Conservation (phyloP, 352 stramenopile genomes). For the Phytophthora chlamydospora region DNA sequence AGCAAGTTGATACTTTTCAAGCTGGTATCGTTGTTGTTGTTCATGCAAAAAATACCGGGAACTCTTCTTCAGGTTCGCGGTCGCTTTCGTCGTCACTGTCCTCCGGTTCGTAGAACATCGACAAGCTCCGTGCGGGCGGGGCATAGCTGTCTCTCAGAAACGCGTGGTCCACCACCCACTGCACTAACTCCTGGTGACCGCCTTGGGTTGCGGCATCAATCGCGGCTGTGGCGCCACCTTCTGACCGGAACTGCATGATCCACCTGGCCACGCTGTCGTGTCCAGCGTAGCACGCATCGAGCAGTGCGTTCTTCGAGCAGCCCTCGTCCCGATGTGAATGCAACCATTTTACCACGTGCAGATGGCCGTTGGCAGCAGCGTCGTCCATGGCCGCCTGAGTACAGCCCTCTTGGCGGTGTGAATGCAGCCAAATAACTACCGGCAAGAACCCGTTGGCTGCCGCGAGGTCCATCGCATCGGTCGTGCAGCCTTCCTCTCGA, state of each 20-base stretch:
- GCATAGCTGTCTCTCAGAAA: conserved; percentile 25
- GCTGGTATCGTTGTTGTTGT: background rate
- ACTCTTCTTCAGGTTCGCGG: background rate
- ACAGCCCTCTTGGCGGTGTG: conserved; percentile 35
- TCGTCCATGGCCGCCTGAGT: conserved; percentile 37
- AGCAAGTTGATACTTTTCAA: too few species aligned
- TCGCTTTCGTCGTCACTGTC: conserved; percentile 11
- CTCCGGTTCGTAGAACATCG: conserved; percentile 9
- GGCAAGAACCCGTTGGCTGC: conserved; percentile 34
- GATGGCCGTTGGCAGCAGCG: conserved; percentile 36
- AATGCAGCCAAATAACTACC: conserved; percentile 43
- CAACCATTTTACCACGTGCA: conserved; percentile 41
- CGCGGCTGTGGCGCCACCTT: conserved; percentile 40
- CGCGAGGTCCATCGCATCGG: conserved; percentile 45
- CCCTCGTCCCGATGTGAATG: too few species aligned
- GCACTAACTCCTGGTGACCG: conserved; percentile 19
- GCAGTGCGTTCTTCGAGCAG: conserved; percentile 47
- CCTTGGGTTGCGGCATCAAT: conserved; percentile 29
- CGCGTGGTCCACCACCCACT: conserved; percentile 31
- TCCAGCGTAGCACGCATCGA: conserved; percentile 45
- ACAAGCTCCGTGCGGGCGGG: background rate
- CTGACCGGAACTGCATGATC: conserved; percentile 45
- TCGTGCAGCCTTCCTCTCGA: conserved; percentile 38
- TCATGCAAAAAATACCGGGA: conserved; percentile 9
- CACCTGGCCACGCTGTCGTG: conserved; percentile 50